These are phyloP conservation scores for Fusarium torulosum DNA, from an alignment of 2,329 filamentous ascomycete species.

Conservation along the genomic window DNA sequence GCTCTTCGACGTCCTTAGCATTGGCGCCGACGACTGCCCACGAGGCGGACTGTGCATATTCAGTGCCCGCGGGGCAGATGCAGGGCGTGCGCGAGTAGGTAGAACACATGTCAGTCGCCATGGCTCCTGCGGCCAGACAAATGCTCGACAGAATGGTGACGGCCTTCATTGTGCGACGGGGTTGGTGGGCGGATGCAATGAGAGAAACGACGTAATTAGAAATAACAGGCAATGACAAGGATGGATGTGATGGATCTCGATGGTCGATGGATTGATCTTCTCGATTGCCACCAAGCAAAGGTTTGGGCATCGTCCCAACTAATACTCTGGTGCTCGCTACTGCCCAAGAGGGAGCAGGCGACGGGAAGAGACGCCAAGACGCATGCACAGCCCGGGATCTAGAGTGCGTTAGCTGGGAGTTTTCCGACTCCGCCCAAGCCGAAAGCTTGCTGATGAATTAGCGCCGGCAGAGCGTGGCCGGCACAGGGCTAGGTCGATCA, in stretches of 20 bases:
- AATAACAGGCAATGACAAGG: background rate
- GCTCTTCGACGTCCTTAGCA: conserved; percentile 1
- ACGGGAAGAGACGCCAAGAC: background rate
- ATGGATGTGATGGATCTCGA: background rate
- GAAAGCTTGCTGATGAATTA: background rate
- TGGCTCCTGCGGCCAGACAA: background rate
- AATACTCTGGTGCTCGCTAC: background rate
- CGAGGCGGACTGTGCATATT: conserved; percentile 3
- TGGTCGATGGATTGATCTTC: background rate
- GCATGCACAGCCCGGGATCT: background rate
- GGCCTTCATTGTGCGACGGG: background rate
- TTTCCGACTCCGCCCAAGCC: background rate
- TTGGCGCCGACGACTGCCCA: conserved; percentile 3
- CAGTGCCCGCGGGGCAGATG: background rate
- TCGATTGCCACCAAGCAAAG: background rate
- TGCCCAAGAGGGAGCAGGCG: background rate
- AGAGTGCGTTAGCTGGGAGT: background rate
- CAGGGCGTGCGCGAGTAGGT: background rate
- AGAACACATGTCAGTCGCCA: background rate
- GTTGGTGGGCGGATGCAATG: background rate
- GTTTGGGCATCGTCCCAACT: conserved; percentile 1
- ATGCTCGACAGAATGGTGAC: background rate
- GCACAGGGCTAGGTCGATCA: background rate
- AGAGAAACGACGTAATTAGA: background rate
- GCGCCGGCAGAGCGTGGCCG: no score